A percentile compares a stretch with the other conserved stretches of the same genome.
These are phyloP conservation scores for Thraustochytrium striatum DNA, from an alignment of 352 stramenopile species.

Conservation along the genomic window DNA sequence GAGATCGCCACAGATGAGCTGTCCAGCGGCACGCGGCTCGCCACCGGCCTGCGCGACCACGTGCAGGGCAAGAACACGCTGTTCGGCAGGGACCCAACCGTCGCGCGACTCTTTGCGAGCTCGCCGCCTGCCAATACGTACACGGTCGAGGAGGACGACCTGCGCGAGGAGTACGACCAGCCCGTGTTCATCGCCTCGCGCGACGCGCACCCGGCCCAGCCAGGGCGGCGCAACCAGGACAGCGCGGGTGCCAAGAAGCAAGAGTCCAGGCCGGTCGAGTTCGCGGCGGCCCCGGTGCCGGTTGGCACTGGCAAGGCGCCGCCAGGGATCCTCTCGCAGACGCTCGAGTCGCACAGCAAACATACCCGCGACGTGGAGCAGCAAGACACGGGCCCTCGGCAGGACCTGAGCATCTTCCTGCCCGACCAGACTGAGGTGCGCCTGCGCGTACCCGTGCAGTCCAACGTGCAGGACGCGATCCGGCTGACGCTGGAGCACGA, in stretches of 20 bases:
- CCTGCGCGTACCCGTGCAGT: background rate
- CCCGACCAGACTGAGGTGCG: background rate
- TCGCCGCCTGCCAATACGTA: constrained; percentile 27
- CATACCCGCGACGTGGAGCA: background rate
- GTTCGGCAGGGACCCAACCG: constrained; percentile 17
- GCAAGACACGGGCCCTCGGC: background rate
- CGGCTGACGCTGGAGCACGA: background rate
- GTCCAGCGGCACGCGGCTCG: background rate
- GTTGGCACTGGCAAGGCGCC: background rate
- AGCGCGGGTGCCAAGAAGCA: background rate
- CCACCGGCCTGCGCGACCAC: background rate
- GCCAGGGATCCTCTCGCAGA: background rate
- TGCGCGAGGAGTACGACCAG: constrained; percentile 11
- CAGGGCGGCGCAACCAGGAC: background rate
- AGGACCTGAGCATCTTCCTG: background rate
- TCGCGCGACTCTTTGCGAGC: constrained; percentile 18
- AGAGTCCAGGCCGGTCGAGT: background rate
- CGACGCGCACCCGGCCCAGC: background rate
- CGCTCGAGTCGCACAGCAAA: background rate
- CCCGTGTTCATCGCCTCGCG: background rate
- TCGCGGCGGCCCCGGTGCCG: background rate
- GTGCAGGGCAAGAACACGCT: background rate
- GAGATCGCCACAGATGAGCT: constrained; percentile 8
- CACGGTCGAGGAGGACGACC: constrained; percentile 40
- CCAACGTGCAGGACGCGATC: constrained; percentile 6